Evolutionary conservation across 805 yeast species (phyloP).

Genomic region (Saccharomyces mikatae): DNA sequence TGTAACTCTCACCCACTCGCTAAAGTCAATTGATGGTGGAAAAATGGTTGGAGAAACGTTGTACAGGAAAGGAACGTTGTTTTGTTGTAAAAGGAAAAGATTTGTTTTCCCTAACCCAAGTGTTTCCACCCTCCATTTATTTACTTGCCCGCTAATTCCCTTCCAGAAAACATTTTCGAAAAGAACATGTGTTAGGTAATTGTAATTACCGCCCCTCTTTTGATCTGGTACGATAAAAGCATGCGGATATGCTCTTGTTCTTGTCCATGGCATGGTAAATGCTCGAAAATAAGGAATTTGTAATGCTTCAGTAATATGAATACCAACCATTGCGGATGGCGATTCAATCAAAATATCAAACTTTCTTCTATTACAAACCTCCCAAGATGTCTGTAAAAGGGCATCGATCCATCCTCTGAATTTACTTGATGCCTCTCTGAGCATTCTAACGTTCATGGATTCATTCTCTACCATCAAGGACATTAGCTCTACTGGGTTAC

Average conservation of each 20-base stretch:
- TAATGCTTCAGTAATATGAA: slow-evolving; percentile 89
- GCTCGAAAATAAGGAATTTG: slow-evolving; percentile 88
- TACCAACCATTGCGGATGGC: slow-evolving; percentile 94
- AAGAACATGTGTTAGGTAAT: slow-evolving; percentile 84
- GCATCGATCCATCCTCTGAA: slow-evolving; percentile 81
- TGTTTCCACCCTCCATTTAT: slow-evolving; percentile 72
- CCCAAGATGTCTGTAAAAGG: slow-evolving; percentile 67
- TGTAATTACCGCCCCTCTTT: slow-evolving; percentile 86
- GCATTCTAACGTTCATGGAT: slow-evolving; percentile 69
- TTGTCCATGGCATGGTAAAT: slow-evolving; percentile 97
- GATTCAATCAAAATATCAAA: slow-evolving; percentile 79
- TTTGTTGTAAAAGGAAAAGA: slow-evolving; percentile 62
- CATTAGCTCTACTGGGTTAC: slow-evolving; percentile 90
- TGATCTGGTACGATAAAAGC: slow-evolving; percentile 93
- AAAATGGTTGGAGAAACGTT: slow-evolving; percentile 81
- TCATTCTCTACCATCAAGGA: slow-evolving; percentile 88
- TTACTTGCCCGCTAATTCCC: slow-evolving; percentile 80
- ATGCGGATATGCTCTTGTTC: slow-evolving; percentile 93
- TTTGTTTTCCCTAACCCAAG: slow-evolving; percentile 62
- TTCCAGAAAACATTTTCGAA: slow-evolving; percentile 92
- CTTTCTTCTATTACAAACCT: slow-evolving; percentile 62
- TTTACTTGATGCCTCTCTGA: slow-evolving; percentile 72
- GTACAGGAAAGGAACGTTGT: slow-evolving; percentile 78
- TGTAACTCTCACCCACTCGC: slow-evolving; percentile 91
- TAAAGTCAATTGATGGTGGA: slow-evolving; percentile 88